phyloP scores from a whole-genome alignment of 352 stramenopile species.

The Pythium chondricola region DNA sequence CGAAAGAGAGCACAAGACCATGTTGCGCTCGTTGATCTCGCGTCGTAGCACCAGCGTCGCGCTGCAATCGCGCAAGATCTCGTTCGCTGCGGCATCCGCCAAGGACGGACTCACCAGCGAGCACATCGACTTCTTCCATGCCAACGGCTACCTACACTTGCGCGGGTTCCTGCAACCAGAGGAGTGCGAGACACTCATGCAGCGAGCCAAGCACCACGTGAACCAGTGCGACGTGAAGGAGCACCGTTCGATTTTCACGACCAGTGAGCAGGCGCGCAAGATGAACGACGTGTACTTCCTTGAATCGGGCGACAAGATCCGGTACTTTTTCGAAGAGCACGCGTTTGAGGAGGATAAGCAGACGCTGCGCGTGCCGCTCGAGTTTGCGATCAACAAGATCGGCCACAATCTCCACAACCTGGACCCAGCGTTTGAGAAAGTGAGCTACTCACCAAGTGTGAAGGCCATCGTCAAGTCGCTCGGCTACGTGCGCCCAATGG shows the following conservation, averaged over 20 bases:
- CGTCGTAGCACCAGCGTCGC: neutral
- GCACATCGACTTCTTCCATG: conserved; percentile 52
- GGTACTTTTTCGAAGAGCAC: conserved; percentile 93
- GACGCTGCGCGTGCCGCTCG: conserved; percentile 55
- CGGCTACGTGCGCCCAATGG: conserved; percentile 82
- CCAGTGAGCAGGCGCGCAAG: conserved; percentile 70
- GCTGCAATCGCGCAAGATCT: neutral
- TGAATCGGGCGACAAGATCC: conserved; percentile 85
- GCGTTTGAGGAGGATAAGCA: conserved; percentile 60
- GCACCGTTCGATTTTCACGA: conserved; percentile 80
- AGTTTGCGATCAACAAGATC: conserved; percentile 92
- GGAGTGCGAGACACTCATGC: conserved; percentile 50
- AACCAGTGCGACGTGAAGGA: conserved; percentile 49
- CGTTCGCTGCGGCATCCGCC: conserved; percentile 6
- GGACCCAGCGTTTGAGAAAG: conserved; percentile 79
- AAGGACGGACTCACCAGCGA: conserved; percentile 37
- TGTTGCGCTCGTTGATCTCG: neutral
- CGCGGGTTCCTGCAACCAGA: conserved; percentile 28
- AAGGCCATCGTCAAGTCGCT: conserved; percentile 74
- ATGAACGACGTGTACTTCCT: conserved; percentile 94
- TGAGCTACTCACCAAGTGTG: conserved; percentile 79
- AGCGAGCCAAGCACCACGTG: conserved; percentile 43
- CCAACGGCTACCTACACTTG: conserved; percentile 68
- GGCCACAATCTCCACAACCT: conserved; percentile 93
- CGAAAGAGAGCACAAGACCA: neutral